Percentiles rank a stretch among this genome's conserved stretches.
Conservation (phyloP, 129 eudicot species). For the Pittosporum tobira region DNA sequence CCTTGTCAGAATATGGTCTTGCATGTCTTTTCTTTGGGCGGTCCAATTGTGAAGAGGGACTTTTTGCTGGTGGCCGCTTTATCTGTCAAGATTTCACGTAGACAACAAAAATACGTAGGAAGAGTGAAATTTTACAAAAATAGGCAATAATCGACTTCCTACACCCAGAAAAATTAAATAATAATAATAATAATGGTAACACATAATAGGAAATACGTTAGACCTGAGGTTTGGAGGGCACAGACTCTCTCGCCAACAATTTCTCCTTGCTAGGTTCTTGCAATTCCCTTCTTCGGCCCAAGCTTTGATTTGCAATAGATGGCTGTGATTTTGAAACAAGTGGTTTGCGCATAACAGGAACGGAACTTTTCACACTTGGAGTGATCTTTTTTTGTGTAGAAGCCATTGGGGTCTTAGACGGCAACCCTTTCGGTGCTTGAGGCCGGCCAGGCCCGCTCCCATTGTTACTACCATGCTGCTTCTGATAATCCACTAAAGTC, state of each 20-base stretch:
- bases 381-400: constrained; percentile 28
- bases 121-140: too few species aligned
- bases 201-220: neutral
- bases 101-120: too few species aligned
- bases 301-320: constrained; percentile 28
- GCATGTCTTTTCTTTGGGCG: too few species aligned
- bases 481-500: constrained; percentile 37
- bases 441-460: constrained; percentile 80
- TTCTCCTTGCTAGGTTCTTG: constrained; percentile 31
- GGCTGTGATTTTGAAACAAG: constrained; percentile 25
- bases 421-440: constrained; percentile 28
- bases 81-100: too few species aligned
- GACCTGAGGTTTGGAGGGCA: constrained; percentile 63
- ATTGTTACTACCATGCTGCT: constrained; percentile 41
- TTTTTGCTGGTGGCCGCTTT: too few species aligned
- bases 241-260: constrained; percentile 27
- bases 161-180: too few species aligned
- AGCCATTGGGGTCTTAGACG: constrained; percentile 29
- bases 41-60: too few species aligned
- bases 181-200: too few species aligned
- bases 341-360: constrained; percentile 30
- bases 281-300: constrained; percentile 30
- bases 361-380: constrained; percentile 28
- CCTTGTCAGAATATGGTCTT: too few species aligned
- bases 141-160: too few species aligned